Conservation (phyloP, 1,284 basidiomycete species). For the Amylostereum areolatum region DNA sequence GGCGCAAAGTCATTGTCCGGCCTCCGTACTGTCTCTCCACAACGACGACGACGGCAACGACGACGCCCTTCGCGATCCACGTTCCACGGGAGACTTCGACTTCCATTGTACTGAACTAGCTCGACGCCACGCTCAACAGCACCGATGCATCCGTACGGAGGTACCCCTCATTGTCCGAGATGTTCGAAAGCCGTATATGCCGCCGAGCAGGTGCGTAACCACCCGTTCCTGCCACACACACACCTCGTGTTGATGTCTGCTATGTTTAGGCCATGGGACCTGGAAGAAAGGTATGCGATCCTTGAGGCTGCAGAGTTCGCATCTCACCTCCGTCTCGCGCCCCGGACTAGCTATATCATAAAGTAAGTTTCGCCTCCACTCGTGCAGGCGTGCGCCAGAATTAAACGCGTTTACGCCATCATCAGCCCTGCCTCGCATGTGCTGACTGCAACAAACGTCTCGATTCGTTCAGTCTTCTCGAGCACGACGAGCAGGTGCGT, state of each 20-base stretch:
- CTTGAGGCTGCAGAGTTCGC: neutral
- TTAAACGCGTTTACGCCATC: conserved; percentile 6
- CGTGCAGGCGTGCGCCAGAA: neutral
- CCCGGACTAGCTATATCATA: conserved; percentile 62
- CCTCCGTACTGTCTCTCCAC: too few relatives aligned
- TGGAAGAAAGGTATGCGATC: conserved; percentile 60
- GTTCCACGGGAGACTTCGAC: too few relatives aligned
- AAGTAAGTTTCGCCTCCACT: conserved; percentile 32
- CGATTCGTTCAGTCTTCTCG: conserved; percentile 66
- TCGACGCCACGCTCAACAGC: too few relatives aligned
- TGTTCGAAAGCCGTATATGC: conserved; percentile 71
- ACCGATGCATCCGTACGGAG: conserved; percentile 48
- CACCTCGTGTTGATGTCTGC: conserved; percentile 8
- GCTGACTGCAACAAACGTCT: conserved; percentile 65
- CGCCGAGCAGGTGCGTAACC: conserved; percentile 64
- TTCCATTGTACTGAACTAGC: too few relatives aligned
- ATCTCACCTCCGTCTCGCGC: conserved; percentile 6
- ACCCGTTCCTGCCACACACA: neutral
- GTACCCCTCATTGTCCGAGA: conserved; percentile 36
- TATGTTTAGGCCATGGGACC: conserved; percentile 63
- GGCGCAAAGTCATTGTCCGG: too few relatives aligned
- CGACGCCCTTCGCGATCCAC: too few relatives aligned
- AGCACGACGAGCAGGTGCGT: conserved; percentile 69
- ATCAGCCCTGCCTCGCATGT: conserved; percentile 67
- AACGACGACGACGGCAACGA: too few relatives aligned